Evolutionary conservation across 352 stramenopile species (phyloP).

Genomic region (Globisporangium paroecandrum): DNA sequence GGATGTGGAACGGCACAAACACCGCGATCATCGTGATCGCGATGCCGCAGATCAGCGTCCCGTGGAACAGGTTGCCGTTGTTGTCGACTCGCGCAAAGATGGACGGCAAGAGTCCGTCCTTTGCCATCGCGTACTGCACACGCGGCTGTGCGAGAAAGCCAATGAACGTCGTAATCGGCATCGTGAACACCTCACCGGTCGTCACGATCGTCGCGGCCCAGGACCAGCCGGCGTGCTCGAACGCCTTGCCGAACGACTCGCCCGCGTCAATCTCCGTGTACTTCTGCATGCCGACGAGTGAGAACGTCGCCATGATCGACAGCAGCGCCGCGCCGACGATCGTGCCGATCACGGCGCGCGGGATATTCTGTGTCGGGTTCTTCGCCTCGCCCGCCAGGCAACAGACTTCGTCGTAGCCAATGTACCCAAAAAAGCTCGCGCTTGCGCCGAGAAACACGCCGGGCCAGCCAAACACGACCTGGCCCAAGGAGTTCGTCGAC

Average conservation of each 20-base stretch:
- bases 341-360: slow-evolving; percentile 86
- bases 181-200: slow-evolving; percentile 91
- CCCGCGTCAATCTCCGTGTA: slow-evolving; percentile 79
- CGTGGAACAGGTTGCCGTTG: slow-evolving; percentile 70
- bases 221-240: slow-evolving; percentile 51
- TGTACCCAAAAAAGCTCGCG: slow-evolving; percentile 95
- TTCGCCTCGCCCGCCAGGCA: slow-evolving; percentile 89
- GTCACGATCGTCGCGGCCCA: slow-evolving; percentile 86
- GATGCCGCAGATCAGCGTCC: slow-evolving; percentile 58
- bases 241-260: slow-evolving; percentile 72
- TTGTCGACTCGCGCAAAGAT: slow-evolving; percentile 77
- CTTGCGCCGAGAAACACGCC: slow-evolving; percentile 89
- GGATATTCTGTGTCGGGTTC: slow-evolving; percentile 84
- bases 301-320: slow-evolving; percentile 85
- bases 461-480: slow-evolving; percentile 57
- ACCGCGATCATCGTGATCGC: slow-evolving; percentile 53
- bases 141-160: slow-evolving; percentile 92
- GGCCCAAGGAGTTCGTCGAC: slow-evolving; percentile 25
- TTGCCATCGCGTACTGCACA: slow-evolving; percentile 89
- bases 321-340: slow-evolving; percentile 80
- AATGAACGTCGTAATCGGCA: slow-evolving; percentile 95
- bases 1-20: slow-evolving; percentile 79
- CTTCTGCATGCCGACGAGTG: slow-evolving; percentile 90
- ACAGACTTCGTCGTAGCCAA: slow-evolving; percentile 97
- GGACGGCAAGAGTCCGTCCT: slow-evolving; percentile 89